Percentiles rank a stretch among this genome's conserved stretches.
These are phyloP conservation scores for Myriangium duriaei DNA, from an alignment of 2,329 filamentous ascomycete species.

Conservation along the genomic window DNA sequence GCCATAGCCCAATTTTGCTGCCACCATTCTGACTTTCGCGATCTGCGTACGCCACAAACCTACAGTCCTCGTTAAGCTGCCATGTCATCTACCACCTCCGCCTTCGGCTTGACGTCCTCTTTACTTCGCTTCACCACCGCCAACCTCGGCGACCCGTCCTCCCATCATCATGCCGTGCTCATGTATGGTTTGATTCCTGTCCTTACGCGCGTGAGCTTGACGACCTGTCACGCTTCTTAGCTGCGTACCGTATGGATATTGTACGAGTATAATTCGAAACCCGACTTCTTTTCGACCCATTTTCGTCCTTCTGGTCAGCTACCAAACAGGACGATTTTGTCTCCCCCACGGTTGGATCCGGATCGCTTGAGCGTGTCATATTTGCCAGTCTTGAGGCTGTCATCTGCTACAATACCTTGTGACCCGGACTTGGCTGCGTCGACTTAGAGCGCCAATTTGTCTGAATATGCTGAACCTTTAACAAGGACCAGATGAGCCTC, in stretches of 20 bases:
- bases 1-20: neutral
- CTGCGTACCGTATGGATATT: too few relatives aligned
- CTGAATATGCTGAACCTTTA: neutral
- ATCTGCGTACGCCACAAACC: neutral
- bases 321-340: too few relatives aligned
- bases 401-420: neutral
- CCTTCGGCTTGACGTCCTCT: too few relatives aligned
- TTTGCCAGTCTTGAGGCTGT: neutral
- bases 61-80: neutral
- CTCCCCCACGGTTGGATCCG: too few relatives aligned
- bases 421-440: neutral
- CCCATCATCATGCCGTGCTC: neutral
- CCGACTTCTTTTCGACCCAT: too few relatives aligned
- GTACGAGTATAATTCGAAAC: too few relatives aligned
- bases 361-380: neutral
- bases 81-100: neutral
- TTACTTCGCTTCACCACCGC: neutral
- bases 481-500: neutral
- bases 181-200: neutral
- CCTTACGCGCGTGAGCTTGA: too few relatives aligned
- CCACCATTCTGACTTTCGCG: neutral
- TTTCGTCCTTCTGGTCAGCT: too few relatives aligned
- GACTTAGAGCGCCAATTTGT: neutral
- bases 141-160: neutral
- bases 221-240: too few relatives aligned